Evolutionary conservation across 495 filamentous ascomycete species (phyloP).

Genomic region (Poronia punctata): DNA sequence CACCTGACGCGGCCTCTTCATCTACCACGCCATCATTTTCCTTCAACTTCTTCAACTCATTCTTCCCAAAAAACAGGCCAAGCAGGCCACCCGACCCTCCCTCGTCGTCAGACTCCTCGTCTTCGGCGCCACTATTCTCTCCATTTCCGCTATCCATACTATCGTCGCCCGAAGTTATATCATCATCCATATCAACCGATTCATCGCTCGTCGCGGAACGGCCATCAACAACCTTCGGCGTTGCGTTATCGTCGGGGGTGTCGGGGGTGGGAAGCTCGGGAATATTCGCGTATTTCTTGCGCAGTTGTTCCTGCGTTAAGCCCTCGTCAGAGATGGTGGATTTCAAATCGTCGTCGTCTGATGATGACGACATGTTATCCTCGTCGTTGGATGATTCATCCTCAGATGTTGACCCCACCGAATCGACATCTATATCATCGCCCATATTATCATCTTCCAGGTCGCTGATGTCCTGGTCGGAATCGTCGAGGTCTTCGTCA

Average conservation of each 20-base stretch:
- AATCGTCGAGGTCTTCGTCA: slow-evolving; percentile 42
- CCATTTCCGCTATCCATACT: slow-evolving; percentile 43
- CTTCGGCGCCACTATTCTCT: slow-evolving; percentile 24
- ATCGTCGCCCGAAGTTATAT: slow-evolving; percentile 64
- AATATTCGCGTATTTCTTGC: slow-evolving; percentile 70
- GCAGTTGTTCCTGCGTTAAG: slow-evolving; percentile 72
- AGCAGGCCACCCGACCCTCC: slow-evolving; percentile 53
- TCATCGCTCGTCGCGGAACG: slow-evolving; percentile 65
- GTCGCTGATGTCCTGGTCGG: slow-evolving; percentile 37
- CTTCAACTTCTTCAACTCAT: slow-evolving; percentile 39
- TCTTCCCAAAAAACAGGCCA: slow-evolving; percentile 54
- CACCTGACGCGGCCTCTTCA: neutral
- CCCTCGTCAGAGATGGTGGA: slow-evolving; percentile 61
- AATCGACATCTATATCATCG: slow-evolving; percentile 45
- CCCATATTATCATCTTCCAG: slow-evolving; percentile 43
- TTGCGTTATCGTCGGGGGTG: slow-evolving; percentile 2
- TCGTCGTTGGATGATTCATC: slow-evolving; percentile 34
- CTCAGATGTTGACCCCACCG: slow-evolving; percentile 53
- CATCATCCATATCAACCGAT: slow-evolving; percentile 85
- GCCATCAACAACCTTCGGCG: slow-evolving; percentile 47
- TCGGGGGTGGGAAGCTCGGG: slow-evolving; percentile 28
- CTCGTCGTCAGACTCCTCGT: slow-evolving; percentile 42
- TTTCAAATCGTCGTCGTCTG: slow-evolving; percentile 51
- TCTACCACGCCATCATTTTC: slow-evolving; percentile 5
- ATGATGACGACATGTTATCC: slow-evolving; percentile 64